Conservation (phyloP, 768 basidiomycete species). For the Suillus bovinus region DNA sequence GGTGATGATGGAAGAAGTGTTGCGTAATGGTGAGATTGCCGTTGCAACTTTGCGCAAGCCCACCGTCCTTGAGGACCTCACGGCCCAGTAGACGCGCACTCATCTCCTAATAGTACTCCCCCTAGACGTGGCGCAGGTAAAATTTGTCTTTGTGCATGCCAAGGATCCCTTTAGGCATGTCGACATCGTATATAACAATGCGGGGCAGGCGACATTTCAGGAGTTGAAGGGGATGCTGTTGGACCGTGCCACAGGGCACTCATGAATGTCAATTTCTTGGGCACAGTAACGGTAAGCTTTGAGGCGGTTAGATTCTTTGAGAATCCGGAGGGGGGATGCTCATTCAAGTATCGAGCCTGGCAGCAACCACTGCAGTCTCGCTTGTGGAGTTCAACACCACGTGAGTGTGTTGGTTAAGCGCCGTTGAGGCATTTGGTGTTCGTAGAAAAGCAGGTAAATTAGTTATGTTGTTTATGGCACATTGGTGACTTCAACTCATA, state of each 20-base stretch:
- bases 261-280: conserved; percentile 38
- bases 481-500: background rate
- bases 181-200: conserved; percentile 38
- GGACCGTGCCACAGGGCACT: conserved; percentile 25
- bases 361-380: conserved; percentile 16
- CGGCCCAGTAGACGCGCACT: conserved; percentile 15
- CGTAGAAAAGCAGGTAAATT: background rate
- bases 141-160: conserved; percentile 19
- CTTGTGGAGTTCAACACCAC: conserved; percentile 20
- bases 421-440: background rate
- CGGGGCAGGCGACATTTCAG: conserved; percentile 22
- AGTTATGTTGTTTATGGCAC: background rate
- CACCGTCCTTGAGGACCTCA: conserved; percentile 19
- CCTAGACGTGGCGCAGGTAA: conserved; percentile 29
- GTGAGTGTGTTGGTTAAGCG: conserved; percentile 10
- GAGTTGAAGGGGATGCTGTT: conserved; percentile 30
- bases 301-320: conserved; percentile 33
- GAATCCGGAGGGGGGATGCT: conserved; percentile 33
- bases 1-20: conserved; percentile 26
- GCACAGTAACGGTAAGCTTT: conserved; percentile 22
- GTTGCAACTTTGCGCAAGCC: conserved; percentile 30
- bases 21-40: conserved; percentile 28
- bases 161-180: conserved; percentile 30
- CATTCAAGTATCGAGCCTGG: conserved; percentile 32
- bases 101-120: conserved; percentile 30